These are phyloP conservation scores for Lyophyllum shimeji DNA, from an alignment of 768 basidiomycete species.

Conservation along the genomic window DNA sequence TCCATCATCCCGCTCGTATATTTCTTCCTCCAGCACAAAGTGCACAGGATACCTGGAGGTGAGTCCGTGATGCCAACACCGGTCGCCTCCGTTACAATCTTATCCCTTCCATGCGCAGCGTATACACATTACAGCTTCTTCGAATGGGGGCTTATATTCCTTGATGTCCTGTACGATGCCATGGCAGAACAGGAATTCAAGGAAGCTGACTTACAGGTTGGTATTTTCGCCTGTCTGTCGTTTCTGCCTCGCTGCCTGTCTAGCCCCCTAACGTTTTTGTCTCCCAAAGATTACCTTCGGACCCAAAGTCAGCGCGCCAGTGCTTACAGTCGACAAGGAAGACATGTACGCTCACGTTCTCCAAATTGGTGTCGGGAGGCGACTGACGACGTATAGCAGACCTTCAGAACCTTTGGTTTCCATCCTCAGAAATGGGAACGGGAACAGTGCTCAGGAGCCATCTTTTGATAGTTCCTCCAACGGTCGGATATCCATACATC, in stretches of 20 bases:
- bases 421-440: not conserved
- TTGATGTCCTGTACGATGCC: slow-evolving; percentile 75
- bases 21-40: slow-evolving; percentile 86
- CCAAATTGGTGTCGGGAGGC: not conserved
- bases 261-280: not conserved
- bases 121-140: slow-evolving; percentile 86
- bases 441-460: not conserved
- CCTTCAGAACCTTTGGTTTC: not conserved
- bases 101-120: too few species aligned
- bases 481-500: not conserved
- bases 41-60: slow-evolving; percentile 79
- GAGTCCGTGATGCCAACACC: too few species aligned
- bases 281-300: slow-evolving; percentile 27
- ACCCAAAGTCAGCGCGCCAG: not conserved
- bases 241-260: too few species aligned
- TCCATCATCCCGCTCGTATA: slow-evolving; percentile 74
- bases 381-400: slow-evolving; percentile 14
- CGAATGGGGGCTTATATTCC: slow-evolving; percentile 81
- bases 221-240: slow-evolving; percentile 15
- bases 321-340: not conserved
- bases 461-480: not conserved
- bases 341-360: not conserved
- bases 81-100: too few species aligned
- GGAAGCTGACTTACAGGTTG: slow-evolving; percentile 52
- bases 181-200: slow-evolving; percentile 60